Evolutionary conservation across 75 land plant genomes (phyloP).

Genomic region (Selaginella tamariscina): DNA sequence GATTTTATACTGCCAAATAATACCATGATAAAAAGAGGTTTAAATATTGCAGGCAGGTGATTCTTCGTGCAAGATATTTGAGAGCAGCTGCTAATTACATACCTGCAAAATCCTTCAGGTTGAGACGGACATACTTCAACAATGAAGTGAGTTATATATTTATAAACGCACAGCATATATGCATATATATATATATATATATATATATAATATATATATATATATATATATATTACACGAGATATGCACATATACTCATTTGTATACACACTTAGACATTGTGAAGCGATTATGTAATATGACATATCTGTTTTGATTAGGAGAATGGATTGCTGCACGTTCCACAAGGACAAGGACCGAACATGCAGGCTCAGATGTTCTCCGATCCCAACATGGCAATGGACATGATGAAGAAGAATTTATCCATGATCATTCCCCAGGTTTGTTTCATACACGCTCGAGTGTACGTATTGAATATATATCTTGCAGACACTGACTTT

Average conservation of each 20-base stretch:
- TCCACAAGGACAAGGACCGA: conserved; percentile 77
- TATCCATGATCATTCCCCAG: conserved; percentile 97
- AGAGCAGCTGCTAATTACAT: conserved; percentile 61
- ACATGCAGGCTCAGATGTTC: conserved; percentile 93
- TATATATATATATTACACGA: too few relatives aligned
- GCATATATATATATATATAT: too few relatives aligned
- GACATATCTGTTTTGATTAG: conserved; percentile 21
- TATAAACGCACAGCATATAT: too few relatives aligned
- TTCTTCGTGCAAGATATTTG: conserved; percentile 69
- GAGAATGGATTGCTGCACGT: conserved; percentile 86
- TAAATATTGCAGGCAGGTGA: conserved; percentile 41
- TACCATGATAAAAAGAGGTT: neutral
- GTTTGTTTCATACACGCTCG: conserved; percentile 15
- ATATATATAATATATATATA: too few relatives aligned
- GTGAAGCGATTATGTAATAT: too few relatives aligned
- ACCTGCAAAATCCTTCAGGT: conserved; percentile 58
- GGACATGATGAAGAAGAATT: conserved; percentile 99
- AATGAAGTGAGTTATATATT: too few relatives aligned
- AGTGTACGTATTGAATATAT: neutral
- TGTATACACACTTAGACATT: too few relatives aligned
- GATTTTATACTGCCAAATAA: too few relatives aligned
- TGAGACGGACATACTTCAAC: conserved; percentile 52
- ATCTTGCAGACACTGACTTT: conserved; percentile 82
- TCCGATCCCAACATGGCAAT: conserved; percentile 98
- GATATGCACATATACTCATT: too few relatives aligned